Percentiles rank a stretch among this genome's conserved stretches.
phyloP scores from a whole-genome alignment of 169 alveolate species.

The Cryptosporidium parvum region DNA sequence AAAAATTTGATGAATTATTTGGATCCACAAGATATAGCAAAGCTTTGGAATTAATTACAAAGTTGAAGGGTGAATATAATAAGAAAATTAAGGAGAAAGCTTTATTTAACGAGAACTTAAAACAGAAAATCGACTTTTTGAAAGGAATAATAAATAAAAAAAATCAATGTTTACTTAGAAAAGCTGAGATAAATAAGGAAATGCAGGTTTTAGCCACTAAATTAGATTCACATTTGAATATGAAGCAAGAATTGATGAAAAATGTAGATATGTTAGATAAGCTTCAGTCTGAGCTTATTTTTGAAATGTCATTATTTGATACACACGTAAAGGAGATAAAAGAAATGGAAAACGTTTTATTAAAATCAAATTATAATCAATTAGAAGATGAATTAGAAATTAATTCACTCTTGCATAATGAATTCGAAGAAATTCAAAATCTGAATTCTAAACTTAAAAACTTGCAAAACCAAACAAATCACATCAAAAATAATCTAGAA shows the following conservation, averaged over 20 bases:
- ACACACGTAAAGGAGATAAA: conserved; percentile 1
- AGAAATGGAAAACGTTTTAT: conserved; percentile 3
- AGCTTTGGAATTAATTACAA: conserved; percentile 79
- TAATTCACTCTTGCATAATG: not conserved
- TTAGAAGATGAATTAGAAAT: not conserved
- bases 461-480: conserved; percentile 12
- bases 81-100: conserved; percentile 53
- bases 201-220: not conserved
- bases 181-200: conserved; percentile 7
- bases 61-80: conserved; percentile 39
- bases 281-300: not conserved
- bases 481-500: not conserved
- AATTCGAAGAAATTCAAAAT: not conserved
- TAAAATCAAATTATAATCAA: not conserved
- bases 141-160: conserved; percentile 17
- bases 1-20: conserved; percentile 96
- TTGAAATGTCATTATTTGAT: not conserved
- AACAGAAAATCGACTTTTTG: conserved; percentile 31
- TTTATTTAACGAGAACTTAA: conserved; percentile 7
- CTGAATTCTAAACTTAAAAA: not conserved
- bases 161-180: conserved; percentile 25
- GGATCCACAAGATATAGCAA: conserved; percentile 92
- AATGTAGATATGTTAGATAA: conserved; percentile 9
- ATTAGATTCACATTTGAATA: not conserved
- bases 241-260: not conserved